Conservation (phyloP, 257 asterid genomes). For the Nicotiana noctiflora region DNA sequence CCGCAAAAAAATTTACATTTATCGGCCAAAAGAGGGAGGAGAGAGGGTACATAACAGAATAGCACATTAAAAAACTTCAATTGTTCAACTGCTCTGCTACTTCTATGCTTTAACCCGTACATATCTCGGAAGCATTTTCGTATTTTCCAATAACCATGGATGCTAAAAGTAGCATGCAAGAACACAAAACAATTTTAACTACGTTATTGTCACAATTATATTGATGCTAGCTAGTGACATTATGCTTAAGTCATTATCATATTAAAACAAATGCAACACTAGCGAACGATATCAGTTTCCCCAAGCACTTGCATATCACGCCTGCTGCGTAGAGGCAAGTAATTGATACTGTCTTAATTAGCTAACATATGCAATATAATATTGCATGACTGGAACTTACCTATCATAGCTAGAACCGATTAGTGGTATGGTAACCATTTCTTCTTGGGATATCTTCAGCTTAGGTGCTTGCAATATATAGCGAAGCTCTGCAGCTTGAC, state of each 20-base stretch:
- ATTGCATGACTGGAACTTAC: slow-evolving; percentile 31
- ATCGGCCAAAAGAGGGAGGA: background rate
- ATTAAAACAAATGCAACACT: background rate
- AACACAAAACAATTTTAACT: background rate
- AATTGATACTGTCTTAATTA: background rate
- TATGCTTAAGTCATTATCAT: background rate
- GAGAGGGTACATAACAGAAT: background rate
- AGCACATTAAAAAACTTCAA: background rate
- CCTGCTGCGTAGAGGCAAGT: background rate
- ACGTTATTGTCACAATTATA: background rate
- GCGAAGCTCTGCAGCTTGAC: slow-evolving; percentile 88
- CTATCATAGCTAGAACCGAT: slow-evolving; percentile 95
- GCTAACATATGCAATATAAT: background rate
- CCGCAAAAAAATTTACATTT: background rate
- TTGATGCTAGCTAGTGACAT: background rate
- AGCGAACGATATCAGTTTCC: background rate
- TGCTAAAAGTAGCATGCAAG: background rate
- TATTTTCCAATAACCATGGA: background rate
- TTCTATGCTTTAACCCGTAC: background rate
- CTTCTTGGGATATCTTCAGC: slow-evolving; percentile 93
- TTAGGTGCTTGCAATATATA: slow-evolving; percentile 96
- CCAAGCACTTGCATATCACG: background rate
- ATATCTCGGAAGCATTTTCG: background rate
- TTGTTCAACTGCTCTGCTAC: background rate
- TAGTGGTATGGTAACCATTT: slow-evolving; percentile 96